A percentile compares a stretch with the other conserved stretches of the same genome.
phyloP scores from a whole-genome alignment of 2,329 filamentous ascomycete genomes.

The Cercospora zeae-maydis region DNA sequence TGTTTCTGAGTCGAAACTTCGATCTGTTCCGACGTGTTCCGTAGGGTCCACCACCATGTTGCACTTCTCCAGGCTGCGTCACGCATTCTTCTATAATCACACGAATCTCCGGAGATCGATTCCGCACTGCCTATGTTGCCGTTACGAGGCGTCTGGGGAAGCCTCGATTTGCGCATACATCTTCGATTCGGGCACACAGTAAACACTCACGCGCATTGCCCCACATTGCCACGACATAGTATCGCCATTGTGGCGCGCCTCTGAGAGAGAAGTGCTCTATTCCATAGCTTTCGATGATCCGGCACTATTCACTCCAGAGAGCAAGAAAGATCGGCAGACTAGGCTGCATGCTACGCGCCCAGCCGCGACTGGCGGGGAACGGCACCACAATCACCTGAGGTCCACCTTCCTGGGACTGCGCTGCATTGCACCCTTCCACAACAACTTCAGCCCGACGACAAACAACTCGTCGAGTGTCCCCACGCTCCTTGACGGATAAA shows the following conservation, averaged over 20 bases:
- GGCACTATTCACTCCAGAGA: neutral
- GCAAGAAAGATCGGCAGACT: neutral
- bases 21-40: neutral
- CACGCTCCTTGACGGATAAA: conserved; percentile 8
- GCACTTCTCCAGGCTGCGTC: neutral
- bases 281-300: neutral
- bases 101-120: neutral
- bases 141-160: neutral
- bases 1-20: conserved; percentile 2
- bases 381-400: neutral
- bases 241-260: neutral
- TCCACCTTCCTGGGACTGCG: neutral
- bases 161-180: neutral
- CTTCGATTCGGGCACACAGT: neutral
- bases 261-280: neutral
- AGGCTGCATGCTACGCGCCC: neutral
- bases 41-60: neutral
- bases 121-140: neutral
- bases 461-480: neutral
- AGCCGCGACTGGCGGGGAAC: neutral
- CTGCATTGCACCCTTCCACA: neutral
- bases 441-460: neutral
- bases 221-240: neutral
- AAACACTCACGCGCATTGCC: neutral
- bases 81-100: neutral